These are phyloP conservation scores for Mycena floridula DNA, from an alignment of 768 basidiomycete species.

Conservation along the genomic window DNA sequence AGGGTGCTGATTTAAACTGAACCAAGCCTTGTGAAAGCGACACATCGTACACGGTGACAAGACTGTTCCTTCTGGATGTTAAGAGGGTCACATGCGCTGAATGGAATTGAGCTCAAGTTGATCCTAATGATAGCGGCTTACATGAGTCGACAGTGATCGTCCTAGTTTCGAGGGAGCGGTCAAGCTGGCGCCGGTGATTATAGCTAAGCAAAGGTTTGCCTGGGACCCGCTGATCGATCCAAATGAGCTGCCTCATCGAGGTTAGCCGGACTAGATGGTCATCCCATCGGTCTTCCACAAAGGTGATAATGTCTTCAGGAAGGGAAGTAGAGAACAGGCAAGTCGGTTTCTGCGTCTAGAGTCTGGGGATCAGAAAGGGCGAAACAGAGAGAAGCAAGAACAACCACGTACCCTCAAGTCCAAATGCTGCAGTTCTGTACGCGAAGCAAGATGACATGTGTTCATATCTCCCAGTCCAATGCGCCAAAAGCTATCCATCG, in stretches of 20 bases:
- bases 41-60: conserved; percentile 64
- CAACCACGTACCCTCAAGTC: conserved; percentile 50
- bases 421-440: conserved; percentile 32
- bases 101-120: too few species aligned
- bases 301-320: conserved; percentile 44
- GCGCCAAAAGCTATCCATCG: conserved; percentile 52
- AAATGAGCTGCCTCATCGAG: conserved; percentile 58
- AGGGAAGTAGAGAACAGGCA: too few species aligned
- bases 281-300: conserved; percentile 36
- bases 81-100: conserved; percentile 50
- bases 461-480: conserved; percentile 28
- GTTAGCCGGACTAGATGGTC: conserved; percentile 46
- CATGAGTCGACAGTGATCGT: conserved; percentile 35
- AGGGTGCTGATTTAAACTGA: conserved; percentile 39
- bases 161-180: conserved; percentile 45
- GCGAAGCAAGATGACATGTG: conserved; percentile 39
- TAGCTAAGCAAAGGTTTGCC: conserved; percentile 52
- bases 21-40: conserved; percentile 34
- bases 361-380: too few species aligned
- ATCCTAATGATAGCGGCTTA: too few species aligned
- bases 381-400: too few species aligned
- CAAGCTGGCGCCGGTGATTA: conserved; percentile 54
- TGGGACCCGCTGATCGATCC: conserved; percentile 64
- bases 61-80: conserved; percentile 50
- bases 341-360: too few species aligned